A percentile compares a stretch with the other conserved stretches of the same genome.
phyloP scores from a whole-genome alignment of 768 basidiomycete species.

The Tricholoma flavovirens region DNA sequence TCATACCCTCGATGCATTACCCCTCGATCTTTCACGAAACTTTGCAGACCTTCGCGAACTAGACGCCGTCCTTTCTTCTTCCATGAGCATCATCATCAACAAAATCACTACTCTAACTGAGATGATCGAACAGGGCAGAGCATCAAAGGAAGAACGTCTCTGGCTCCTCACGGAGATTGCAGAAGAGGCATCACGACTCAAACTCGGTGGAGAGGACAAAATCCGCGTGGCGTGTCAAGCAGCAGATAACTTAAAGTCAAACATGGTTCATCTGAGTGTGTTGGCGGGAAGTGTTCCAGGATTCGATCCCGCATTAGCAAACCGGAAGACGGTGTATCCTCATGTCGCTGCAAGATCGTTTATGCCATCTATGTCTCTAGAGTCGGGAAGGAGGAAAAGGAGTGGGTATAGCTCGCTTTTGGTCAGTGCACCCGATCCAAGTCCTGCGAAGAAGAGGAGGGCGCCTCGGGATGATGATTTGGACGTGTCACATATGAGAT shows the following conservation, averaged over 20 bases:
- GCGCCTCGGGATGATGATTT: slow-evolving; percentile 58
- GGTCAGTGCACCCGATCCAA: slow-evolving; percentile 49
- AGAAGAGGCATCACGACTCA: slow-evolving; percentile 86
- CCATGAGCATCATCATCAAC: slow-evolving; percentile 72
- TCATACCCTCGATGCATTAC: slow-evolving; percentile 90
- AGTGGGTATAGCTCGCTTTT: slow-evolving; percentile 51
- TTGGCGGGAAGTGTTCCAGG: slow-evolving; percentile 60
- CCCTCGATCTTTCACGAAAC: slow-evolving; percentile 88
- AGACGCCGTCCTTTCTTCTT: slow-evolving; percentile 92
- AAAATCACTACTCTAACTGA: slow-evolving; percentile 72
- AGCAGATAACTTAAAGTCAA: slow-evolving; percentile 76
- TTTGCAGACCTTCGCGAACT: slow-evolving; percentile 97
- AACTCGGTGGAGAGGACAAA: slow-evolving; percentile 96
- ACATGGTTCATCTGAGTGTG: slow-evolving; percentile 53
- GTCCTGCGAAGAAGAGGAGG: slow-evolving; percentile 62
- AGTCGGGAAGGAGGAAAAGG: slow-evolving; percentile 60
- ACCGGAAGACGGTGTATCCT: slow-evolving; percentile 65
- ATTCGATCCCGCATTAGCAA: slow-evolving; percentile 52
- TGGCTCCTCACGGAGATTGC: slow-evolving; percentile 89
- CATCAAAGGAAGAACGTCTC: slow-evolving; percentile 67
- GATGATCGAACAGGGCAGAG: slow-evolving; percentile 64
- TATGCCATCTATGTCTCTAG: slow-evolving; percentile 54
- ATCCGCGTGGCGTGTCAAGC: slow-evolving; percentile 91
- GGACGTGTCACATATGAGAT: slow-evolving; percentile 41
- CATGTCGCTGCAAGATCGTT: slow-evolving; percentile 67